These are phyloP conservation scores for Epichloe sylvatica DNA, from an alignment of 2,329 filamentous ascomycete species.

Conservation along the genomic window DNA sequence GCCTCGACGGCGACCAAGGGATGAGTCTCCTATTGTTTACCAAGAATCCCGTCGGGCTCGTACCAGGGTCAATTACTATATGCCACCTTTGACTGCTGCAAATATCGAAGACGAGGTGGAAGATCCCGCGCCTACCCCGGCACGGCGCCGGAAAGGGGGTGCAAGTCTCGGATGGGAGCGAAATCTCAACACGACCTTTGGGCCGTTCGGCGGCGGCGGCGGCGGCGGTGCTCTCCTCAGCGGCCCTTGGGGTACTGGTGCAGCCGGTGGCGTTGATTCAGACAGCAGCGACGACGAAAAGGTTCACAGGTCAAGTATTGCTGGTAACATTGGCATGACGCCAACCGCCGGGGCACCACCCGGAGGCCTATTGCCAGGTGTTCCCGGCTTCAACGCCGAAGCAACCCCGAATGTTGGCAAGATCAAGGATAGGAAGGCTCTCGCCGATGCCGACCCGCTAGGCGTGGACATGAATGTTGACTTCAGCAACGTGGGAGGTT, in stretches of 20 bases:
- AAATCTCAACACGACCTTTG: conserved; percentile 75
- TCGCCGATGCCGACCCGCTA: conserved; percentile 87
- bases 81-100: conserved; percentile 50
- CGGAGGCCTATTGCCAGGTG: conserved; percentile 30
- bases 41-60: conserved; percentile 42
- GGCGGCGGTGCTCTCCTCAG: conserved; percentile 58
- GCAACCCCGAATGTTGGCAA: conserved; percentile 73
- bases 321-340: conserved; percentile 50
- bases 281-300: conserved; percentile 95
- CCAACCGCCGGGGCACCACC: conserved; percentile 35
- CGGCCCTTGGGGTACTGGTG: conserved; percentile 60
- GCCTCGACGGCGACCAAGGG: conserved; percentile 35
- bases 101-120: conserved; percentile 61
- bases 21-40: conserved; percentile 43
- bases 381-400: conserved; percentile 27
- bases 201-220: conserved; percentile 80
- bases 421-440: conserved; percentile 79
- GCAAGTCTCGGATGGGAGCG: conserved; percentile 56
- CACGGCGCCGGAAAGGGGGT: conserved; percentile 47
- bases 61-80: conserved; percentile 66
- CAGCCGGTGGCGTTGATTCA: conserved; percentile 70
- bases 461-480: conserved; percentile 87
- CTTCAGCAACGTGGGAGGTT: conserved; percentile 84
- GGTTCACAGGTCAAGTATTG: conserved; percentile 42
- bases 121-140: conserved; percentile 44